phyloP scores from a whole-genome alignment of 208 protist genomes.

The Trypanosoma mega region DNA sequence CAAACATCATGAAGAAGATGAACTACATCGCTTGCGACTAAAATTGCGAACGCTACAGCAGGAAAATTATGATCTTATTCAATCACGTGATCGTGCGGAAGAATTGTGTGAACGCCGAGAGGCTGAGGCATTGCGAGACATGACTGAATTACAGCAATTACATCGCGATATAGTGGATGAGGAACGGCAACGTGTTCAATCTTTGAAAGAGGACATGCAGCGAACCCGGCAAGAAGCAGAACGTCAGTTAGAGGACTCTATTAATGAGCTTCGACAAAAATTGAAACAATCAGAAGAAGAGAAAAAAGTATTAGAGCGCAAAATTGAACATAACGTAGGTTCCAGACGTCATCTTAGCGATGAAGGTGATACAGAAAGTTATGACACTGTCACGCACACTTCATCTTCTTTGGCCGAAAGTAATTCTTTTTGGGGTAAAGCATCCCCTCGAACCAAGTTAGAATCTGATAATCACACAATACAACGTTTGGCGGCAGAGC shows the following conservation, averaged over 20 bases:
- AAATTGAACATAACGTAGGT: slow-evolving; percentile 32
- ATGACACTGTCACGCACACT: not conserved
- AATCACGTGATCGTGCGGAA: slow-evolving; percentile 69
- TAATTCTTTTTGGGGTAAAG: not conserved
- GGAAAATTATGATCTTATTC: slow-evolving; percentile 58
- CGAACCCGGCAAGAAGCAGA: slow-evolving; percentile 36
- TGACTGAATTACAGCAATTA: slow-evolving; percentile 63
- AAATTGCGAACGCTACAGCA: slow-evolving; percentile 57
- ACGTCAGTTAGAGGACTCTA: slow-evolving; percentile 44
- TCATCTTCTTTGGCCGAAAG: slow-evolving; percentile 2
- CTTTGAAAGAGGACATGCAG: slow-evolving; percentile 40
- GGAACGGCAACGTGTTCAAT: slow-evolving; percentile 46
- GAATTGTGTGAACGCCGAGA: slow-evolving; percentile 74
- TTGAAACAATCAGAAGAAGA: slow-evolving; percentile 49
- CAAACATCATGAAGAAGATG: slow-evolving; percentile 33
- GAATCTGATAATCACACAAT: not conserved
- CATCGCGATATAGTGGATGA: slow-evolving; percentile 61
- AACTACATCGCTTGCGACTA: slow-evolving; percentile 50
- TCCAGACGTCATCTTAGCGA: not conserved
- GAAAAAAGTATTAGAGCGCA: slow-evolving; percentile 34
- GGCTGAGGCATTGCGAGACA: slow-evolving; percentile 68
- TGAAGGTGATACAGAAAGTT: slow-evolving; percentile 15
- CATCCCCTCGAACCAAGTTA: not conserved
- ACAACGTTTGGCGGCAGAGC: slow-evolving; percentile 15
- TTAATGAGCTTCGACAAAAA: slow-evolving; percentile 41